A percentile compares a stretch with the other conserved stretches of the same genome.
Evolutionary conservation across 192 early-diverging fungal genomes (phyloP).

Genomic region (Diversispora eburnea): DNA sequence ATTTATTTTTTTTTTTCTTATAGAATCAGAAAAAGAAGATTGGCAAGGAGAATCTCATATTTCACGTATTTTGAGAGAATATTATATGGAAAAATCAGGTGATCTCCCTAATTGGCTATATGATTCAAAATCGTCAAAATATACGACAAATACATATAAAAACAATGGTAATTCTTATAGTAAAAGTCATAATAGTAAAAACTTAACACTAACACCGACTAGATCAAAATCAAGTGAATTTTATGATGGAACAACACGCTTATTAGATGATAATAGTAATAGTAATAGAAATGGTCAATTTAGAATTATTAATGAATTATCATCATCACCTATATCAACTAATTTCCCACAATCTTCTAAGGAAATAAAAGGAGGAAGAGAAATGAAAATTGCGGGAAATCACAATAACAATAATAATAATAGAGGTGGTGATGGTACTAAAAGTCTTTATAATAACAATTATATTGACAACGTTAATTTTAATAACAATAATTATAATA

Average conservation of each 20-base stretch:
- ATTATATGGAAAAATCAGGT: conserved; percentile 44
- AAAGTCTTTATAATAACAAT: not conserved
- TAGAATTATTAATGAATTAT: not conserved
- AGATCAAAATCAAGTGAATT: not conserved
- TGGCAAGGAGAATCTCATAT: conserved; percentile 56
- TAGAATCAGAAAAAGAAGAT: conserved; percentile 58
- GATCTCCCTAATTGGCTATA: conserved; percentile 28
- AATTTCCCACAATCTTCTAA: not conserved
- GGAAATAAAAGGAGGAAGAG: too few species aligned
- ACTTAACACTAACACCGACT: not conserved
- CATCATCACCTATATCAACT: not conserved
- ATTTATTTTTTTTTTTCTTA: conserved; percentile 3
- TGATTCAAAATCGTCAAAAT: not conserved
- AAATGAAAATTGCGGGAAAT: not conserved
- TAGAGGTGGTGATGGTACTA: not conserved
- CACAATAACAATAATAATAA: not conserved
- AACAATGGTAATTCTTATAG: not conserved
- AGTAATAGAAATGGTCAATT: not conserved
- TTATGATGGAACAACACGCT: not conserved
- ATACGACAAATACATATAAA: too few species aligned
- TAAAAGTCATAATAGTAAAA: not conserved
- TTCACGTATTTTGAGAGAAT: conserved; percentile 47
- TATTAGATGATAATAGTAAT: not conserved
- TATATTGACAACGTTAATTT: too few species aligned
- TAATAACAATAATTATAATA: not conserved